Evolutionary conservation across 257 asterid genomes (phyloP), one percentile per base, ranked within the genome.

Genomic region (Petunia axillaris): DNA sequence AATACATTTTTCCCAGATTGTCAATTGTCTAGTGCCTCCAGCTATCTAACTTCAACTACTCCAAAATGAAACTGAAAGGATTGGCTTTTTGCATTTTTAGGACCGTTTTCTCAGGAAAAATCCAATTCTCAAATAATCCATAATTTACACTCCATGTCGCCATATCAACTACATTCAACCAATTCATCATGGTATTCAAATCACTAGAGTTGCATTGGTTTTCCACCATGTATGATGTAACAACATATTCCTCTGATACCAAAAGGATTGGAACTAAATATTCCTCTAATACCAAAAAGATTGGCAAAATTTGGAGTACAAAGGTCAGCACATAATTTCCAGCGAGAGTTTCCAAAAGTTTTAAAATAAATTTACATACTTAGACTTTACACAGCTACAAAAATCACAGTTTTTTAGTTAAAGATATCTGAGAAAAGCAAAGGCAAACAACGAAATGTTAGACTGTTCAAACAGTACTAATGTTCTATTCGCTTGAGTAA

Each of bases 281-380:
- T 25, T 25, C 25, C 25, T 25, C 25, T 54, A 67, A 48, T 41
- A 15, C 44, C 75, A n/a, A n/a, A 67, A 67, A 67, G 55, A 67
- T 40, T 67, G 75, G 38, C 54, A 15, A 40, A 66, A 53, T 7
- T 66, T 41, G 37, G 38, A 67, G 38, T 43, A 15, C 38, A 43
- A 65, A 65, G 50, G 3, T 65, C 74, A 40, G 38, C 52, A 67
- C 39, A 16, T 67, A 67, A 67, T 9, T 67, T 67, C n/a, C 55
- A 67, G 39, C 41, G 7, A 1, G n/a, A 65, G 6, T 65, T 9
- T 6, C 25, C 25, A 25, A 25, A 25, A 25, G 25, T 25, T 39
- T 2, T 14, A 46, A 48, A 40, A 5, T 39, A 25, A 25, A 25
- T 65, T 14, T 65, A 65, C 52, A 44, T 15, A 57, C 46, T 37